Percentiles rank a stretch among this genome's conserved stretches.
phyloP scores from a whole-genome alignment of 2,329 filamentous ascomycete genomes.

The Monosporascus sp. region DNA sequence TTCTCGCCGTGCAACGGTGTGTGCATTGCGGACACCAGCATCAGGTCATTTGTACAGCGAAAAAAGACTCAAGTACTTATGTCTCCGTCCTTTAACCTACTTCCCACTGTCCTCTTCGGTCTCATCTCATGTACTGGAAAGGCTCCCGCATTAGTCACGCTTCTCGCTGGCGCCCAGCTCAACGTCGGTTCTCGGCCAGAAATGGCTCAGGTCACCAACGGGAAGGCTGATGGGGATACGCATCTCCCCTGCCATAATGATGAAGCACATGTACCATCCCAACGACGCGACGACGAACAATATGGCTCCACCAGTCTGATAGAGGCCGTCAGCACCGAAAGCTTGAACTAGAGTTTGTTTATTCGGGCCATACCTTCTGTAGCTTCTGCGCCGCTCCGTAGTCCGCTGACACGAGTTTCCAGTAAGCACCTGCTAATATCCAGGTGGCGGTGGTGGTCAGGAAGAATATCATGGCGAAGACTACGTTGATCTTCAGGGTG shows the following conservation, averaged over 20 bases:
- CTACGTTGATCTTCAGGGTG: conserved; percentile 1
- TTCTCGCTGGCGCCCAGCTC: conserved; percentile 2
- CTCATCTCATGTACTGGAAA: not conserved
- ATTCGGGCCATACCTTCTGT: conserved; percentile 32
- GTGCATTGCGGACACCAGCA: too few species aligned
- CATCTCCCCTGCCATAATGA: conserved; percentile 46
- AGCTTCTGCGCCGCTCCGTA: conserved; percentile 32
- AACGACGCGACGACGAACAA: conserved; percentile 37
- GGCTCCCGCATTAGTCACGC: not conserved
- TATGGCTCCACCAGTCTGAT: conserved; percentile 26
- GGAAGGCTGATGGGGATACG: conserved; percentile 37
- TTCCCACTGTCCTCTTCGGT: too few species aligned
- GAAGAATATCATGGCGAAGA: conserved; percentile 1
- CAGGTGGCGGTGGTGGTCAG: conserved; percentile 1
- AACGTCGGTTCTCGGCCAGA: conserved; percentile 33
- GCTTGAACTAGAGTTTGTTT: not conserved
- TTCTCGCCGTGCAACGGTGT: too few species aligned
- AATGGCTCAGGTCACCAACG: conserved; percentile 40
- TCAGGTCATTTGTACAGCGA: too few species aligned
- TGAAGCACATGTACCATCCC: conserved; percentile 44
- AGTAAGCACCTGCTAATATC: conserved; percentile 1
- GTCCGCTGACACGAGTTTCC: conserved; percentile 13
- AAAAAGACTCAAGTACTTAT: too few species aligned
- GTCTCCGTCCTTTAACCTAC: too few species aligned
- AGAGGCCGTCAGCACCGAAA: not conserved